These are phyloP conservation scores for Gilbertella persicaria DNA, from an alignment of 371 early-diverging fungal genomes.

Conservation along the genomic window DNA sequence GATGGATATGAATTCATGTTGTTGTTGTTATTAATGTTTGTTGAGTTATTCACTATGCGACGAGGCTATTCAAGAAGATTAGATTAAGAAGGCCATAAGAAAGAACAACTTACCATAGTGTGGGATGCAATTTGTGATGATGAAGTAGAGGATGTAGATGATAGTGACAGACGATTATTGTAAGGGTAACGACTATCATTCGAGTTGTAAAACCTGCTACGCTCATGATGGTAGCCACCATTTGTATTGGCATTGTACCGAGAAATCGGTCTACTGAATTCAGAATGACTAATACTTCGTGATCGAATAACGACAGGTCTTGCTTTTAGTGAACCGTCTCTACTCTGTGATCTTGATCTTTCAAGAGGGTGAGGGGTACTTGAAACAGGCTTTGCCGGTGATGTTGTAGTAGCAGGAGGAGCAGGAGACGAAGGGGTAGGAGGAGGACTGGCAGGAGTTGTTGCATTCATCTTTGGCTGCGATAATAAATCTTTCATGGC, in stretches of 20 bases:
- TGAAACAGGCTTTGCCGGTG: slow-evolving; percentile 3
- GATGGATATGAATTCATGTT: slow-evolving; percentile 18
- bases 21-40: slow-evolving; percentile 6
- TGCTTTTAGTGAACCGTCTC: slow-evolving; percentile 13
- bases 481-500: slow-evolving; percentile 39
- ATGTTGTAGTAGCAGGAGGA: slow-evolving; percentile 3
- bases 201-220: slow-evolving; percentile 12
- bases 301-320: slow-evolving; percentile 21
- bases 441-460: not conserved
- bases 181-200: slow-evolving; percentile 7
- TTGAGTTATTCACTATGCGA: slow-evolving; percentile 14
- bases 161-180: not conserved
- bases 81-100: not conserved
- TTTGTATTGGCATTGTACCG: slow-evolving; percentile 15
- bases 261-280: slow-evolving; percentile 21
- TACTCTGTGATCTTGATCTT: slow-evolving; percentile 16
- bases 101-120: slow-evolving; percentile 8
- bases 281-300: slow-evolving; percentile 26
- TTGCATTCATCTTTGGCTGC: slow-evolving; percentile 6
- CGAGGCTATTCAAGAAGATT: slow-evolving; percentile 28
- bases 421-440: not conserved
- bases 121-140: slow-evolving; percentile 3
- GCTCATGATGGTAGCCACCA: slow-evolving; percentile 12
- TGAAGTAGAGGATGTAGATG: not conserved
- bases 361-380: slow-evolving; percentile 1